Evolutionary conservation across 345 rosid genomes (phyloP), one percentile per base, ranked within the genome.

Genomic region (Eucalyptus regnans): DNA sequence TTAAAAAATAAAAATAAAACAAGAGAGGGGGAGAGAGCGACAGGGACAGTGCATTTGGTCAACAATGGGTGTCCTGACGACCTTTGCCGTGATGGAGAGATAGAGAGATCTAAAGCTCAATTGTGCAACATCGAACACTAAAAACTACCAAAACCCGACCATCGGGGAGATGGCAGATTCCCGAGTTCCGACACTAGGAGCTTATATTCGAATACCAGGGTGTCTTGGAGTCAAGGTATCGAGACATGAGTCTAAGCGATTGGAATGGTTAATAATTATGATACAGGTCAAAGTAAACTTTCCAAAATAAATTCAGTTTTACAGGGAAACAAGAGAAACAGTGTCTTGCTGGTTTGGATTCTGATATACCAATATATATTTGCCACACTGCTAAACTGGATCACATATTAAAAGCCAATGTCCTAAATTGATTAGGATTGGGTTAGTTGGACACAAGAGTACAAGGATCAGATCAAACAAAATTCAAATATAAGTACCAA

Each of bases 311-410:
- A 25, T 60, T 60, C n/a, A 60, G 4, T 12, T 25, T 52, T 23
- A 4, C 3, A 0, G 6, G 27, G 0, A 23, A 56, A 56, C 62
- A 56, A 0, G 29, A 56, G 62, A 56, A 56, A 56, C 27, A 22
- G 27, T 56, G 27, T 56, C 0, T 56, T 56, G 6, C 8, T 23
- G 27, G 27, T 22, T 22, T 60, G 29, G 29, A 12, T 25, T 25
- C 0, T 25, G 31, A 5, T 60, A 60, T 60, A 27, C 15, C 66
- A 27, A 60, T 12, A 27, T 15, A 60, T 25, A 60, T 25, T 60
- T 0, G 31, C 66, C 0, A 0, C 15, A 52, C 23, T 52, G 56
- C 56, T 17, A 18, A 60, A 25, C 0, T 60, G 14, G 31, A 60
- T 60, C 13, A 12, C 66, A 60, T 25, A 27, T 27, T 7, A 3